These are phyloP conservation scores for Astragalus glycyphyllos DNA, from an alignment of 306 rosid species.

Conservation along the genomic window DNA sequence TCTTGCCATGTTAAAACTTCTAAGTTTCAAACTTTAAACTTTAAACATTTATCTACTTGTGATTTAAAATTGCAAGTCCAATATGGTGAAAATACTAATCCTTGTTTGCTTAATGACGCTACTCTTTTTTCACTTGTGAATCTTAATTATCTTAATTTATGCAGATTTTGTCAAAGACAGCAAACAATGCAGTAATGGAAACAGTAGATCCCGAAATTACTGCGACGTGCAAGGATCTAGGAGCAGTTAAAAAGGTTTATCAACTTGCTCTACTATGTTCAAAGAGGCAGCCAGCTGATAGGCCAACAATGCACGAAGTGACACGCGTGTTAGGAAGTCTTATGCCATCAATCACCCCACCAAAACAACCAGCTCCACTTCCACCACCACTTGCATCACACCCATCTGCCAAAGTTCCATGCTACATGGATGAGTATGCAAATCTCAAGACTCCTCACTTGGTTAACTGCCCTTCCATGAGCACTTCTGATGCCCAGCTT, in stretches of 20 bases:
- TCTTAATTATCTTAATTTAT: neutral
- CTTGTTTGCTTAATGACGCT: neutral
- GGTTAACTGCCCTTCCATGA: conserved; percentile 83
- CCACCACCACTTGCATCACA: conserved; percentile 41
- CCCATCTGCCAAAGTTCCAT: conserved; percentile 57
- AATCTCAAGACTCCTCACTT: conserved; percentile 80
- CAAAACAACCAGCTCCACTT: conserved; percentile 28
- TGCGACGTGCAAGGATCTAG: conserved; percentile 80
- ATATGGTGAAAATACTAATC: neutral
- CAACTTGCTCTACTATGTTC: conserved; percentile 90
- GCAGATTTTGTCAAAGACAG: conserved; percentile 88
- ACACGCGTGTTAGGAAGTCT: conserved; percentile 77
- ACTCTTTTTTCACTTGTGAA: neutral
- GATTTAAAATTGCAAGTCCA: neutral
- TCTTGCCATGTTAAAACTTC: neutral
- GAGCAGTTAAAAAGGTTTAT: conserved; percentile 79
- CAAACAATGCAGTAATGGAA: conserved; percentile 89
- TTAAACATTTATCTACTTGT: neutral
- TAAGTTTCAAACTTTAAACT: neutral
- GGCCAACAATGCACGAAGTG: conserved; percentile 94
- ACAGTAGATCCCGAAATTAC: conserved; percentile 80
- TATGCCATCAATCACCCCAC: conserved; percentile 41
- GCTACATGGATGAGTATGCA: conserved; percentile 84
- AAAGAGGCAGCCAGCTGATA: conserved; percentile 77
- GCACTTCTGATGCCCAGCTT: conserved; percentile 89